Base-by-base conservation (phyloP, 306 rosid genomes). In the Corylus avellana region DNA sequence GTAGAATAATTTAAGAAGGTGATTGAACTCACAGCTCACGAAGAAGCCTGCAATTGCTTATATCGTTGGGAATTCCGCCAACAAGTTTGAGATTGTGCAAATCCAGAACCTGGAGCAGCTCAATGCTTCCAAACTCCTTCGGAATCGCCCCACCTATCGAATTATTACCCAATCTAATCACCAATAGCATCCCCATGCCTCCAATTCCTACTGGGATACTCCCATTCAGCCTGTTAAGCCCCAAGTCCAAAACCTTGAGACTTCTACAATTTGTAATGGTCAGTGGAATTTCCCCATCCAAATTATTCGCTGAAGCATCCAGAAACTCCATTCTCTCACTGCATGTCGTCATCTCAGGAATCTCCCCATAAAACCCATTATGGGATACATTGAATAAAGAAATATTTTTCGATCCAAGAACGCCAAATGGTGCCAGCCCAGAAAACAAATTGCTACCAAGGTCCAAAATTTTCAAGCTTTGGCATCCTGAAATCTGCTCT, bases 11-110 rank as follows among this genome's bases (percentile, higher is more conserved):
- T 76, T 70, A 79, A 79, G 72, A 86, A 82, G 69, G 78, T 69
- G 72, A 69, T 12, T 77, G 85, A 74, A 96, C 99, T 96, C 85
- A 96, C 99, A 96, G 85, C 85, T 86, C 96, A 72, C 90, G 98
- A 82, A 96, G 99, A 85, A 93, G 86, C 81, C 79, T 82, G 92
- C 98, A 91, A 75, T 88, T 89, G 85, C 87, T 85, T 70, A 96
- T 81, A 62, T 89, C 91, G 49, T 57, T 79, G 3, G 99, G 98
- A 78, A 96, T 91, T 83, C 87, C 87, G 16, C 98, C 98, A 71
- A 35, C 64, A 55, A 96, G 99, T 83, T 87, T 82, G 78, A 96
- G 93, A 82, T 87, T 89, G 77, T 82, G 94, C 89, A 96, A 89
- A 90, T 89, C 91, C 87, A 96, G 85, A 72, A 93, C 86, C 82